Base-by-base conservation (phyloP, 192 early-diverging fungal genomes). In the Rhizophlyctis rosea region DNA sequence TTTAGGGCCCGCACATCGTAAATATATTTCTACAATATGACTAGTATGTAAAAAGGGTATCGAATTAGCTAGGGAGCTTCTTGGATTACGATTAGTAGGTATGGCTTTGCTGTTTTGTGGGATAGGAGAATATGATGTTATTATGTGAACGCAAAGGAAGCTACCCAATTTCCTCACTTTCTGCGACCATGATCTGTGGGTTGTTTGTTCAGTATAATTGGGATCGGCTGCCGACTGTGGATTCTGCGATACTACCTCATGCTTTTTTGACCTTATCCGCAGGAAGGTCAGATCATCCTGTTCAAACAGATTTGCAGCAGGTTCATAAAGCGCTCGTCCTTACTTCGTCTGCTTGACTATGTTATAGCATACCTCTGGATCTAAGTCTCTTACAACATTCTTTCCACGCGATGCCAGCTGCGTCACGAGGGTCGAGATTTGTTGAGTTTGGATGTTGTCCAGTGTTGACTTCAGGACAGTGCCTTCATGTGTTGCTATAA, bases 371-470 rank as follows among this genome's bases (percentile, higher is more conserved):
- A 80, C 78, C 61, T 79, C 77, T 13, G 77, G 77, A 58, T 79
- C 77, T 29, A 79, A 64, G 67, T 80, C 78, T 21, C 78, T 28
- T 7, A 80, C 78, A 58, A 80, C 78, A n/a, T 74, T 65, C 54
- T 77, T 80, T 11, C 69, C 69, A 24, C 70, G 61, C 13, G 68
- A 54, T 11, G 78, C 75, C 25, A 81, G 65, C 66, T 74, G 74
- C 3, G 81, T 83, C 2, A 83, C 77, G 2, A 83, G 62, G 2
- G 80, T 83, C 23, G 80, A 78, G 47, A 75, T 75, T 57, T 83
- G 81, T 52, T 78, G 81, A 18, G 81, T 83, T 59, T 83, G 81
- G 59, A 83, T 83, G 59, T 83, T 83, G 59, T 83, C 81, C 14
- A 83, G 57, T 3, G 78, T 83, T 2, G 80, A 82, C 2, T 73